These are phyloP conservation scores for Diplogelasinospora grovesii DNA, from an alignment of 495 filamentous ascomycete species.

Conservation along the genomic window DNA sequence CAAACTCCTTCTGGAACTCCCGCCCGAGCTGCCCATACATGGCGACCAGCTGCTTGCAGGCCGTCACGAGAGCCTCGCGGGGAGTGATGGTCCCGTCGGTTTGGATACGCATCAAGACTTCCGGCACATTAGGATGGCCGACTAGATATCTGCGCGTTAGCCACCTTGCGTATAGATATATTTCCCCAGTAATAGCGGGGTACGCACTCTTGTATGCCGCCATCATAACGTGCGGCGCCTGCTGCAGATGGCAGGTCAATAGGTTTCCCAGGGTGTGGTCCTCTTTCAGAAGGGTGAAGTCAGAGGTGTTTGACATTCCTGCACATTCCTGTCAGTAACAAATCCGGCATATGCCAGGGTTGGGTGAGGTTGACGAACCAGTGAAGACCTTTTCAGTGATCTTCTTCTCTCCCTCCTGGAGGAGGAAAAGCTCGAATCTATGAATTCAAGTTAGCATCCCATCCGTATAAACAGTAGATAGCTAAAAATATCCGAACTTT, in stretches of 20 bases:
- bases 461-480: neutral
- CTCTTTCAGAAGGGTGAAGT: conserved; percentile 93
- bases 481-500: conserved; percentile 4
- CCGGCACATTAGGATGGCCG: conserved; percentile 78
- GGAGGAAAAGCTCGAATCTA: conserved; percentile 89
- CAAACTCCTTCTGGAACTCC: conserved; percentile 92
- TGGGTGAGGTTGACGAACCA: conserved; percentile 46
- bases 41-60: conserved; percentile 70
- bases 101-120: conserved; percentile 81
- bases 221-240: conserved; percentile 72
- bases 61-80: conserved; percentile 72
- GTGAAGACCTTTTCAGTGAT: conserved; percentile 79
- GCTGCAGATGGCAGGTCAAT: conserved; percentile 70
- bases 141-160: conserved; percentile 35
- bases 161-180: too few relatives aligned
- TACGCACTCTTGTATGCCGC: conserved; percentile 77
- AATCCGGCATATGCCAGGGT: neutral
- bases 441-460: conserved; percentile 6
- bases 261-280: conserved; percentile 95
- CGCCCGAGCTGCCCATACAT: conserved; percentile 69
- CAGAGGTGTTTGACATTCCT: conserved; percentile 79
- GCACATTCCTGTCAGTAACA: conserved; percentile 9
- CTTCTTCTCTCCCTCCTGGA: conserved; percentile 84
- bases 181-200: too few relatives aligned
- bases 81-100: conserved; percentile 85